Evolutionary conservation across 2,329 filamentous ascomycete species (phyloP), one percentile per base, ranked within the genome.

Genomic region (Amphichorda felina): DNA sequence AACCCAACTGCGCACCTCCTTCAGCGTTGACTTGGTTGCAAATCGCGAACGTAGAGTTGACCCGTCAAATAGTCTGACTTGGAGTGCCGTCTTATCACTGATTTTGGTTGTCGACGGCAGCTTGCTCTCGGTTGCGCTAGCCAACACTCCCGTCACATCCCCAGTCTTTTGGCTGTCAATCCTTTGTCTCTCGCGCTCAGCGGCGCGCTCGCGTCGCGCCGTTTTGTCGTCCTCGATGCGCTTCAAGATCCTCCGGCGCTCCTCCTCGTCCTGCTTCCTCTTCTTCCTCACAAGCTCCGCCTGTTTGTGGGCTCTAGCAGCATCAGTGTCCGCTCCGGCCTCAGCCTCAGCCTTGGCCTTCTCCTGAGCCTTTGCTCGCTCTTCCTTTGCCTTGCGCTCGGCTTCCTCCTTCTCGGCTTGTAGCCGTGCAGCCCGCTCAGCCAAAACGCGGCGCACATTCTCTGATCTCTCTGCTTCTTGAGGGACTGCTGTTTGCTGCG

Each of bases 41-140:
- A 95, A 94, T 14, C 72, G 75, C 4, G 68, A 71, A 28, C 86
- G 76, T 14, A 95, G 72, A 2, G 78, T 87, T 9, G 78, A 79
- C 8, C 89, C 89, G 50, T 95, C 86, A 38, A 93, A 82, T 0
- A 94, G 65, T 7, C 88, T 75, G 14, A 94, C 73, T 48, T 91
- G 85, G 1, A 95, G 61, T 14, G 79, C 72, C 1, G 59, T 53
- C 45, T 53, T 53, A 13, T 49, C 50, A 6, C 54, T 50, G 1
- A 42, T 24, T 24, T 40, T 49, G 14, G 43, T 51, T 5, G 47
- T 48, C 7, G 50, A 50, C 0, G 52, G 47, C 11, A 52, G 33
- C 44, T 46, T 55, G 28, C 50, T 57, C 36, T 54, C 50, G 2
- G 57, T 49, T 4, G 52, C 50, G 15, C 49, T 53, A 26, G 51